Evolutionary conservation across 805 yeast species (phyloP), one percentile per base, ranked within the genome.

Genomic region (Sugiyamaella marilandica): DNA sequence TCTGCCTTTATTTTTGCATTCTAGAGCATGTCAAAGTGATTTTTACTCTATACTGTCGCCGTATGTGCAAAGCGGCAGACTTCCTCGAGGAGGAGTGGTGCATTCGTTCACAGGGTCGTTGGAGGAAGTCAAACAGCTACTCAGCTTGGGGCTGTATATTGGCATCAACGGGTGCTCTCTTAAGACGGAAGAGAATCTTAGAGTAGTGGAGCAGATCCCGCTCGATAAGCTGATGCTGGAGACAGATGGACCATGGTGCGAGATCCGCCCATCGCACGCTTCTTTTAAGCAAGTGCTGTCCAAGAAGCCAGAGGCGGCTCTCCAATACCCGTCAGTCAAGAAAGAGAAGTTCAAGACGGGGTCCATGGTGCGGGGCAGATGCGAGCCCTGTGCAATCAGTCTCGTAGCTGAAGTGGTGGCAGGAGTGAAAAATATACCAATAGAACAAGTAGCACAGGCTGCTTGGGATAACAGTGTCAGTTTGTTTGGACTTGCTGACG

Each of bases 211-310:
- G 41, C 62, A 66, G 21, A 78, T 94, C n/a, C 98, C 98, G 0
- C 62, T 82, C 8, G 80, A 82, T 3, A 78, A 75, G 61, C 67
- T 94, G 41, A 69, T 92, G 76, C 78, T 94, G 9, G 99, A 94
- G 65, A 92, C 97, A 0, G 99, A 94, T 70, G 90, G 97, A 2
- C 99, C 99, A 1, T 94, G 99, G 99, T 94, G 99, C 72, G 98
- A 91, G 64, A 81, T 94, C 45, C 76, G 95, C 54, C 86, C 81
- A 59, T 77, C 94, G 9, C 96, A 89, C 65, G 88, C 89, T 1
- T 79, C 94, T 13, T 81, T 79, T 68, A 71, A 79, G 56, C 53
- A 50, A 37, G 76, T 73, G 56, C 65, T 90, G 31, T 47, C 52
- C 11, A 14, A 33, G 36, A 41, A 35, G 10, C 45, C 54, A 9